Conservation (phyloP, 176 grass and related monocot species). For the Hyparrhenia diplandra region DNA sequence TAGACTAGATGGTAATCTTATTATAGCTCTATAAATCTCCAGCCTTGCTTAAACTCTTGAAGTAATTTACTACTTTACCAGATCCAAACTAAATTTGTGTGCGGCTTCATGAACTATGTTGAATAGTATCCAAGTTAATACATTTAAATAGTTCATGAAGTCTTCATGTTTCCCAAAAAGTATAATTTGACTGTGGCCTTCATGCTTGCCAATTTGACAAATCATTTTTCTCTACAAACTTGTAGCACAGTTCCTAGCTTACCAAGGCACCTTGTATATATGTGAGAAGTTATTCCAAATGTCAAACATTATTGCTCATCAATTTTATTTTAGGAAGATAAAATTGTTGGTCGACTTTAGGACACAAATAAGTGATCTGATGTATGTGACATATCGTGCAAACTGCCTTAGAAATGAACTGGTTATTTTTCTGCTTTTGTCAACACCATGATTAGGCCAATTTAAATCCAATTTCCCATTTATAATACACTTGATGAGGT, state of each 20-base stretch:
- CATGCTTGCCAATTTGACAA: not conserved
- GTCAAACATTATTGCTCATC: not conserved
- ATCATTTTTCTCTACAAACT: not conserved
- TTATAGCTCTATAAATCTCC: not conserved
- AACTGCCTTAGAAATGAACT: not conserved
- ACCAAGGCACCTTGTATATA: not conserved
- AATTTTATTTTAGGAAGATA: not conserved
- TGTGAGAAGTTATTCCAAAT: not conserved
- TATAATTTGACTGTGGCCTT: not conserved
- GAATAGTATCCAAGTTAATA: not conserved
- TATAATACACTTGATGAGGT: not conserved
- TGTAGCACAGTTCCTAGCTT: not conserved
- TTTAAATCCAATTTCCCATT: not conserved
- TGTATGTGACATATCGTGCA: not conserved
- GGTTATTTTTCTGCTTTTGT: not conserved
- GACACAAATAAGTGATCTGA: not conserved
- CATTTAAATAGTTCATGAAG: not conserved
- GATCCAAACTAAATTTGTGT: not conserved
- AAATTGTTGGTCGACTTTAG: not conserved
- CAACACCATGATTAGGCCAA: not conserved
- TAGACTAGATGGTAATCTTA: not conserved
- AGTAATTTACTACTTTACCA: not conserved
- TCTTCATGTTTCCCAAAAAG: not conserved
- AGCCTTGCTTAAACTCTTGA: not conserved
- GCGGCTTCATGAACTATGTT: not conserved